Evolutionary conservation across 2,329 filamentous ascomycete species (phyloP), one percentile per base, ranked within the genome.

Genomic region (Diplocarpon mali): DNA sequence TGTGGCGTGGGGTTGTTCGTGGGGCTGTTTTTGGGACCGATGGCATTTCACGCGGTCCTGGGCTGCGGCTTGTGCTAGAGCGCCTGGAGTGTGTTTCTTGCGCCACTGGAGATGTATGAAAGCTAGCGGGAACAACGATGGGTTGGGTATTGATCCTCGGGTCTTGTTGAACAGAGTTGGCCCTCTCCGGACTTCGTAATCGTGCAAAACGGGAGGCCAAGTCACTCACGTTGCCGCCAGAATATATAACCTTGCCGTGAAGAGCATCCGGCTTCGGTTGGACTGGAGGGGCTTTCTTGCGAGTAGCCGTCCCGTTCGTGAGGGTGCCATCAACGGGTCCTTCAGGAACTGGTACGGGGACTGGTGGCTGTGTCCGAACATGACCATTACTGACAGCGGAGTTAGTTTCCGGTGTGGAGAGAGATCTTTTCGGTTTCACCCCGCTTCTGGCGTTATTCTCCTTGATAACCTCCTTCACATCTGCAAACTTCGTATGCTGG

Each of bases 261-360:
- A 86, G 67, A 4, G 72, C 71, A 42, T 77, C 69, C 0, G 83
- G 83, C 53, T 87, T 87, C 2, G 82, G 81, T 17, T 79, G 76
- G 8, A 83, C 65, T 4, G 59, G 52, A 9, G 68, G 52, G 4
- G 67, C 64, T 48, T 59, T 60, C 44, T 53, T 50, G 36, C 51
- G 46, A 38, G 49, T 35, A 38, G 47, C 2, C 72, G 71, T 49
- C 69, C 75, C 24, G 60, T 46, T 54, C 11, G 40, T 24, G 31
- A 38, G n/a, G 24, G 28, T 20, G 13, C 40, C 40, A 40, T 47
- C 52, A 20, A 29, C 35, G 2, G 16, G 13, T 29, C 36, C n/a
- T 30, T 14, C 34, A 28, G 44, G 44, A 14, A 36, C 38, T 15
- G 53, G n/a, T n/a, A n/a, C n/a, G n/a, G n/a, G n/a, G n/a, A n/a